A percentile compares a stretch with the other conserved stretches of the same genome.
Conservation (phyloP, 306 rosid genomes). For the Dryas alaskensis region DNA sequence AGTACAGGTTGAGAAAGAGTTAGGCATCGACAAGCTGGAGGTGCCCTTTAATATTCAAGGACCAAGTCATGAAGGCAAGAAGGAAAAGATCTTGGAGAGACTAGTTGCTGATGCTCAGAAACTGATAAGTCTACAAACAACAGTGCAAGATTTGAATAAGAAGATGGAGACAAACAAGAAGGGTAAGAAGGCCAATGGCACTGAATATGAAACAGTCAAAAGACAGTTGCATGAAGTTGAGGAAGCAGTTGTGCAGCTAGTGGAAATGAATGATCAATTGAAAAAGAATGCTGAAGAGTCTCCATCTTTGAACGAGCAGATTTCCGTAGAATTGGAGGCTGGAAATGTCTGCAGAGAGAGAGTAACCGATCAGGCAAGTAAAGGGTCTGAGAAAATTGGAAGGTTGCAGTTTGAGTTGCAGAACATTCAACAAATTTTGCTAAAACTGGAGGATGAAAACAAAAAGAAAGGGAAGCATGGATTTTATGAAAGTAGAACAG, state of each 20-base stretch:
- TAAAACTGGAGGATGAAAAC: constrained; percentile 64
- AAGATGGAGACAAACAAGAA: constrained; percentile 57
- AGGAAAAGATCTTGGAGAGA: constrained; percentile 69
- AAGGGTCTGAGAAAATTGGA: constrained; percentile 75
- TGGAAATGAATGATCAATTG: constrained; percentile 53
- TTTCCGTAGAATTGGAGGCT: constrained; percentile 48
- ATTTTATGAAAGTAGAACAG: constrained; percentile 62
- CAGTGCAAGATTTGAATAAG: constrained; percentile 57
- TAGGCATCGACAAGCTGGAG: constrained; percentile 71
- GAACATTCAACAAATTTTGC: constrained; percentile 66
- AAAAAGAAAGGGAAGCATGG: constrained; percentile 52
- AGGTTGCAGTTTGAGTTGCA: constrained; percentile 82
- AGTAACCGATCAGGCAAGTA: constrained; percentile 64
- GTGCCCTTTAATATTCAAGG: constrained; percentile 42
- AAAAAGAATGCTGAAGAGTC: constrained; percentile 54
- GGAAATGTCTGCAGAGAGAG: constrained; percentile 40
- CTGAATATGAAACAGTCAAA: constrained; percentile 60
- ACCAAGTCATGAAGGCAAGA: constrained; percentile 49
- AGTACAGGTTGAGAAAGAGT: constrained; percentile 62
- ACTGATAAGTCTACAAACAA: constrained; percentile 48
- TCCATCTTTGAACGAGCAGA: constrained; percentile 35
- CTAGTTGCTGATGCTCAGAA: constrained; percentile 72
- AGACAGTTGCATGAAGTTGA: constrained; percentile 76
- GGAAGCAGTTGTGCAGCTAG: constrained; percentile 60
- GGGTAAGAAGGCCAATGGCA: constrained; percentile 41